Percentiles rank a stretch among this genome's conserved stretches.
Evolutionary conservation across 768 basidiomycete species (phyloP).

Genomic region (Terana coerulea): DNA sequence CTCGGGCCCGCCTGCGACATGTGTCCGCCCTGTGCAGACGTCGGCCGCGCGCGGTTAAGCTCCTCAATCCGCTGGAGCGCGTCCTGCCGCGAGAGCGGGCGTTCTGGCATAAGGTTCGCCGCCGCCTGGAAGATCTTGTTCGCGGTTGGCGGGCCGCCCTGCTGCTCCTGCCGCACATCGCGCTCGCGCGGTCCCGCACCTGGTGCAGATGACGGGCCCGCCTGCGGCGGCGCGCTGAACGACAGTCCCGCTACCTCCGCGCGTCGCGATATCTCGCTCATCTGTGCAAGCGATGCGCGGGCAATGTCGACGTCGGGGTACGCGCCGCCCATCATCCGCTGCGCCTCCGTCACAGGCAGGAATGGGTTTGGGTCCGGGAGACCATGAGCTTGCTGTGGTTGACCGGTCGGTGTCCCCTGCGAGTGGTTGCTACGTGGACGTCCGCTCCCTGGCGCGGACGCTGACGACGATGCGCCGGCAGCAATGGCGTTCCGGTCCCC

Average conservation of each 20-base stretch:
- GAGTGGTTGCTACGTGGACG: too few species aligned
- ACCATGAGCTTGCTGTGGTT: conserved; percentile 14
- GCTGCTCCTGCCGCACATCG: conserved; percentile 16
- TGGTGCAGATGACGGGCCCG: neutral
- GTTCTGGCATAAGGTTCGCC: conserved; percentile 23
- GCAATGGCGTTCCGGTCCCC: conserved; percentile 16
- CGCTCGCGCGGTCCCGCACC: neutral
- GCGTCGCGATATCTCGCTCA: conserved; percentile 73
- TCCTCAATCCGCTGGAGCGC: conserved; percentile 52
- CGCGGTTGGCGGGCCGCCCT: conserved; percentile 23
- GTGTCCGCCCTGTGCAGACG: conserved; percentile 15
- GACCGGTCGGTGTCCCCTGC: too few species aligned
- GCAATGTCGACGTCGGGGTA: conserved; percentile 59
- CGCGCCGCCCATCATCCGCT: conserved; percentile 42
- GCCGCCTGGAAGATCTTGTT: conserved; percentile 28
- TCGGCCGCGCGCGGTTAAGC: conserved; percentile 38
- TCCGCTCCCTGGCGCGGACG: neutral
- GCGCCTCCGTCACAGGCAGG: conserved; percentile 53
- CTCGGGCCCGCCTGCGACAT: conserved; percentile 15
- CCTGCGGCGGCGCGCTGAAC: conserved; percentile 18
- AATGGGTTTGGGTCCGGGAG: conserved; percentile 43
- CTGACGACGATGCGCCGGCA: conserved; percentile 1
- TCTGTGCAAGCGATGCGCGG: conserved; percentile 65
- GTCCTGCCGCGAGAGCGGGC: conserved; percentile 38
- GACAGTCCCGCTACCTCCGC: conserved; percentile 44